phyloP scores from a whole-genome alignment of 1,284 basidiomycete genomes.

The Wolfiporia cocos region DNA sequence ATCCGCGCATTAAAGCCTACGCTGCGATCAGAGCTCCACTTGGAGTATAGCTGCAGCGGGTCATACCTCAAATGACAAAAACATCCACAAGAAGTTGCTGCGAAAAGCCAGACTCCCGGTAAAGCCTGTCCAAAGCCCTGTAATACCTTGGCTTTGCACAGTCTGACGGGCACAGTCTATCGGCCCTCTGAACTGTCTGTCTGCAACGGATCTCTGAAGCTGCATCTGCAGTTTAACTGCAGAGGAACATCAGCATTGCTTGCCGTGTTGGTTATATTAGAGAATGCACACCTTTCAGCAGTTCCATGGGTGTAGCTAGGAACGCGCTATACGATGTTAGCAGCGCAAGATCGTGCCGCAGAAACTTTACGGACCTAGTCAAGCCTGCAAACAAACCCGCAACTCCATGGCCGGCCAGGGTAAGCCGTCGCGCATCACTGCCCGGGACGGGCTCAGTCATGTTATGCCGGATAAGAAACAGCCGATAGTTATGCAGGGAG shows the following conservation, averaged over 20 bases:
- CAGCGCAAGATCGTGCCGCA: not conserved
- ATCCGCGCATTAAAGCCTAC: slow-evolving; percentile 54
- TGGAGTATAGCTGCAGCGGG: not conserved
- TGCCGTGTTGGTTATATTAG: not conserved
- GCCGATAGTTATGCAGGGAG: slow-evolving; percentile 68
- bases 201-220: slow-evolving; percentile 43
- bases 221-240: slow-evolving; percentile 77
- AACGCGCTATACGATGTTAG: slow-evolving; percentile 36
- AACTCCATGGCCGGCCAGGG: slow-evolving; percentile 54
- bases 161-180: slow-evolving; percentile 57
- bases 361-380: slow-evolving; percentile 50
- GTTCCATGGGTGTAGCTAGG: slow-evolving; percentile 69
- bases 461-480: slow-evolving; percentile 48
- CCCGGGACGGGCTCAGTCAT: slow-evolving; percentile 46
- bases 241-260: slow-evolving; percentile 4
- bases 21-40: not conserved
- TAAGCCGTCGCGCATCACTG: slow-evolving; percentile 41
- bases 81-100: slow-evolving; percentile 68
- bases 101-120: slow-evolving; percentile 57
- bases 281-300: slow-evolving; percentile 55
- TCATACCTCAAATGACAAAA: slow-evolving; percentile 53
- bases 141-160: slow-evolving; percentile 44
- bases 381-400: slow-evolving; percentile 73
- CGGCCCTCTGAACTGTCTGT: slow-evolving; percentile 60
- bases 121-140: slow-evolving; percentile 62